Evolutionary conservation across 192 early-diverging fungal genomes (phyloP).

Genomic region (Backusella mclennaniae): DNA sequence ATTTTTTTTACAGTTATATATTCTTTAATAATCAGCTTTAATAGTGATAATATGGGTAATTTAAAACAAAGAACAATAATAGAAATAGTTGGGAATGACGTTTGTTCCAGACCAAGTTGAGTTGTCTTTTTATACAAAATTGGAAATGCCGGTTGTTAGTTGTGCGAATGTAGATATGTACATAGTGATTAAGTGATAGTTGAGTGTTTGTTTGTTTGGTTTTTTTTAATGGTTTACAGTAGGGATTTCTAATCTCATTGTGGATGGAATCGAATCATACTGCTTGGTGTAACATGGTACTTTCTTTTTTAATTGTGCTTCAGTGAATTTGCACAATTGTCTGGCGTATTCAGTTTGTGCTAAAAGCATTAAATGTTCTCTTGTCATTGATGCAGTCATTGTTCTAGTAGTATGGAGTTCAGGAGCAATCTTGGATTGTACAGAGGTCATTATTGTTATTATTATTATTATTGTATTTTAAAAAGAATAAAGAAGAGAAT

Average conservation of each 20-base stretch:
- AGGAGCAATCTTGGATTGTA: slow-evolving; percentile 2
- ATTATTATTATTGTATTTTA: neutral
- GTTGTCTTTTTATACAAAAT: no score
- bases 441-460: slow-evolving; percentile 3
- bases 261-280: neutral
- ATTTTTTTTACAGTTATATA: no score
- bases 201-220: no score
- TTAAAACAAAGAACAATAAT: no score
- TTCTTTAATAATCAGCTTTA: no score
- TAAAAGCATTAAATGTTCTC: slow-evolving; percentile 9
- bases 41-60: no score
- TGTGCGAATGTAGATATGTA: no score
- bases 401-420: neutral
- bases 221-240: neutral
- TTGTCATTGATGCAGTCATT: slow-evolving; percentile 6
- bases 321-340: slow-evolving; percentile 11
- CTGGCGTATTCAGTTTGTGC: slow-evolving; percentile 16
- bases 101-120: no score
- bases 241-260: neutral
- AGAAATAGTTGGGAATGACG: no score
- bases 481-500: neutral
- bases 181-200: no score
- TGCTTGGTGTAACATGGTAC: slow-evolving; percentile 13
- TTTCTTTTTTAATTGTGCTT: slow-evolving; percentile 9
- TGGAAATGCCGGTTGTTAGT: no score